phyloP scores from a whole-genome alignment of 108 stramenopile genomes.

The Fistulifera solaris region DNA sequence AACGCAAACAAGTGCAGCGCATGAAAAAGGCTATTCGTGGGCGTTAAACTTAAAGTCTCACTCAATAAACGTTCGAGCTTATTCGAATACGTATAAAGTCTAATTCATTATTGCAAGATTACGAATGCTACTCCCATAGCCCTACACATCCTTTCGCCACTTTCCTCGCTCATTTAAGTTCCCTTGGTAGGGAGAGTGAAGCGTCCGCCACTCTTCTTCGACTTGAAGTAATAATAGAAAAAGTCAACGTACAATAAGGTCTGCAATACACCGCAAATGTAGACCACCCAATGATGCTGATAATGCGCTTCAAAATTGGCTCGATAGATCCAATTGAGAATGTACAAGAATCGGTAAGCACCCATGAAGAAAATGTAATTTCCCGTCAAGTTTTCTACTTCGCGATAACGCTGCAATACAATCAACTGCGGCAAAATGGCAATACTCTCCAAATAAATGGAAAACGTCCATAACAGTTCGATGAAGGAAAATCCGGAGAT shows the following conservation, averaged over 20 bases:
- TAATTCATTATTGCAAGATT: too few relatives aligned
- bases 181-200: slow-evolving; percentile 64
- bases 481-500: slow-evolving; percentile 28
- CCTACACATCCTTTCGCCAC: too few relatives aligned
- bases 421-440: slow-evolving; percentile 97
- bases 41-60: too few relatives aligned
- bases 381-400: slow-evolving; percentile 96
- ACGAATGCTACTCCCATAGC: too few relatives aligned
- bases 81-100: too few relatives aligned
- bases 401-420: slow-evolving; percentile 92
- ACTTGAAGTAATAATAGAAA: slow-evolving; percentile 95
- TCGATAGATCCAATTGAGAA: slow-evolving; percentile 98
- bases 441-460: slow-evolving; percentile 91
- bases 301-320: slow-evolving; percentile 82
- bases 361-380: slow-evolving; percentile 98
- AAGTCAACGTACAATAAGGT: slow-evolving; percentile 97
- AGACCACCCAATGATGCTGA: slow-evolving; percentile 90
- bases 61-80: too few relatives aligned
- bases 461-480: slow-evolving; percentile 93
- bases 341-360: slow-evolving; percentile 93
- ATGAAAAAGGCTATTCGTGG: not conserved
- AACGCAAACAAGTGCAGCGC: slow-evolving; percentile 13
- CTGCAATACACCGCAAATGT: slow-evolving; percentile 91
- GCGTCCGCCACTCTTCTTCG: slow-evolving; percentile 53
- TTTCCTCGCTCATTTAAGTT: too few relatives aligned